A percentile compares a stretch with the other conserved stretches of the same genome.
Conservation (phyloP, 116 monocot genomes). For the Cymodocea nodosa region DNA sequence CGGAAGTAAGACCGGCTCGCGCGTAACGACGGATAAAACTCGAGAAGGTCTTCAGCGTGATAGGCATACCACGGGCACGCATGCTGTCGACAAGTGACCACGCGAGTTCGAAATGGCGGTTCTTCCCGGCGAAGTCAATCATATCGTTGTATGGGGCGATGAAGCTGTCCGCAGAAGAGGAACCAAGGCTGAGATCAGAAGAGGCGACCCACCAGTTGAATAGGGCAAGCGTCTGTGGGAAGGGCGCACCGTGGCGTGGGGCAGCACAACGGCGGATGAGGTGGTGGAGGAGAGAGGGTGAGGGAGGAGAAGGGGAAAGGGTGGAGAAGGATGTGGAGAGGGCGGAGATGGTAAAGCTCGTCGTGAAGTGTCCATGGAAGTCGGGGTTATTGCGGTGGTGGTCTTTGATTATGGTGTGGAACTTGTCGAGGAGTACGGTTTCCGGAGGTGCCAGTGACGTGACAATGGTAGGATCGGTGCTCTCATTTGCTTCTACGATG, state of each 20-base stretch:
- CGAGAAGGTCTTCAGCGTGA: conserved; percentile 31
- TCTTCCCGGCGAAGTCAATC: conserved; percentile 78
- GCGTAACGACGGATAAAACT: conserved; percentile 60
- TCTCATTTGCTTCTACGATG: too few species aligned
- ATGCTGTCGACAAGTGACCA: conserved; percentile 66
- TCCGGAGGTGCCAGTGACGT: conserved; percentile 22
- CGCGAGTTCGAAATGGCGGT: conserved; percentile 54
- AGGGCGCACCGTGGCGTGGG: conserved; percentile 48
- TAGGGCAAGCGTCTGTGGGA: conserved; percentile 57
- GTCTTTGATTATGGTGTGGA: conserved; percentile 45
- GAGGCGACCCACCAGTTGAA: conserved; percentile 71
- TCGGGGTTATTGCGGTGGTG: conserved; percentile 32
- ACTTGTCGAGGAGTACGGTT: conserved; percentile 26
- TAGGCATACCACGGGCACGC: conserved; percentile 24
- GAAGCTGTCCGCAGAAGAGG: background rate
- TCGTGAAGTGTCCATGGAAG: conserved; percentile 16
- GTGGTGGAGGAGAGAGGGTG: conserved; percentile 24
- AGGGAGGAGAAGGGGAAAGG: conserved; percentile 24
- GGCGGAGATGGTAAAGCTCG: conserved; percentile 31
- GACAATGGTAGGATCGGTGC: background rate
- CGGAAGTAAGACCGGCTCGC: conserved; percentile 44
- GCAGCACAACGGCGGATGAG: conserved; percentile 31
- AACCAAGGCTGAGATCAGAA: conserved; percentile 1
- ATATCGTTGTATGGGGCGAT: conserved; percentile 36
- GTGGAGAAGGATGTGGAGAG: conserved; percentile 39